Evolutionary conservation across 2,329 filamentous ascomycete species (phyloP), one percentile per base, ranked within the genome.

Genomic region (Epichloe hybrida): DNA sequence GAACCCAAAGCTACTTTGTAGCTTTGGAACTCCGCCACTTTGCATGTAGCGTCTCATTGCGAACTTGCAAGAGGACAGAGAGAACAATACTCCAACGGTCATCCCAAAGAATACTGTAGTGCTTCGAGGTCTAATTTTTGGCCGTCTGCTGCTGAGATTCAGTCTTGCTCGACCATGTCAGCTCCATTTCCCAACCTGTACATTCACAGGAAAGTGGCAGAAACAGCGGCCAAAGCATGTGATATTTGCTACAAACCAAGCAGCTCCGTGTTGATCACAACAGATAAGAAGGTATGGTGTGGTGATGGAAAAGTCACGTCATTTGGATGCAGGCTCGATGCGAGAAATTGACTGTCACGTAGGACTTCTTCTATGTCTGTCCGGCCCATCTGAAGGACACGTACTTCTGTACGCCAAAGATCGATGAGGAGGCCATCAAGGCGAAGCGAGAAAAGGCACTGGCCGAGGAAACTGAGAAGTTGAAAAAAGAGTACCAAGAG

Each of bases 291-390:
- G 80, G 90, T 93, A 61, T 56, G 59, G 53, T 27, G 36, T 48
- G 20, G 37, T 15, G 27, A 11, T 17, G 37, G 13, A 9, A 42
- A 12, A 21, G n/a, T 3, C 5, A 42, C 9, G 21, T 20, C 8
- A 11, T 20, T 23, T 13, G 11, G 7, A 12, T 13, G n/a, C 11
- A 42, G 40, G 17, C 20, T 42, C 13, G 15, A 20, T 12, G 27
- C n/a, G 27, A 21, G 40, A 15, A 17, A 23, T 42, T 53, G 34
- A 54, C 47, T 13, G 9, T 3, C 4, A 6, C 8, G 37, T 48
- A 67, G 75, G 89, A 95, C 64, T 94, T 89, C 69, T 97, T 98
- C 71, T 96, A 94, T 64, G 79, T 94, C 43, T 98, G 93, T 60
- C 75, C 82, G 5, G 73, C 77, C 35, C 93, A 98, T 66, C 72